Conservation (phyloP, 345 rosid genomes). For the Lumnitzera racemosa region DNA sequence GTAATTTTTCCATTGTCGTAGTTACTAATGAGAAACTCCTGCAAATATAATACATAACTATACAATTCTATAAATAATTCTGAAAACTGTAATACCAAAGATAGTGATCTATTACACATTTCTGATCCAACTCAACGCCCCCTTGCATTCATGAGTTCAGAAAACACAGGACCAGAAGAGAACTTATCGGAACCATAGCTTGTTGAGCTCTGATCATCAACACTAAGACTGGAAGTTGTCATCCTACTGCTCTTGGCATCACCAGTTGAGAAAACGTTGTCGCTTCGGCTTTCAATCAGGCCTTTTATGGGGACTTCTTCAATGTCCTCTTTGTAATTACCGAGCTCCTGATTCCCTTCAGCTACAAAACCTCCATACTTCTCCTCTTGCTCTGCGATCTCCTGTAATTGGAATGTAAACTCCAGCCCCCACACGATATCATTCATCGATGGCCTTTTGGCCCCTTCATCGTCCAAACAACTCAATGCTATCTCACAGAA, state of each 20-base stretch:
- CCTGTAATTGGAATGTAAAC: slow-evolving; percentile 17
- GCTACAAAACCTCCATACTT: neutral
- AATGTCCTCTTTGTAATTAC: neutral
- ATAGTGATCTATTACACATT: too few relatives aligned
- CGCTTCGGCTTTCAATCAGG: neutral
- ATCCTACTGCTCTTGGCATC: slow-evolving; percentile 1
- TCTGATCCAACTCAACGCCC: slow-evolving; percentile 14
- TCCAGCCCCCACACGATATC: slow-evolving; percentile 18
- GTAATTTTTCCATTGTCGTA: too few relatives aligned
- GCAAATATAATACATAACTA: too few relatives aligned
- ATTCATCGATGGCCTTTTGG: slow-evolving; percentile 16
- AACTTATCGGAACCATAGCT: slow-evolving; percentile 3
- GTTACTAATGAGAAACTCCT: too few relatives aligned
- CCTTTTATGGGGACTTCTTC: neutral
- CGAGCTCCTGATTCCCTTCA: too few relatives aligned
- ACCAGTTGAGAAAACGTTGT: neutral
- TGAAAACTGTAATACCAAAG: too few relatives aligned
- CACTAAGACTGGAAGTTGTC: slow-evolving; percentile 2
- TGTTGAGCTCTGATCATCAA: slow-evolving; percentile 5
- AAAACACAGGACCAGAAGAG: slow-evolving; percentile 17
- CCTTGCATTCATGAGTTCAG: slow-evolving; percentile 17
- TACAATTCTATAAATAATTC: too few relatives aligned
- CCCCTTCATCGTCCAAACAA: slow-evolving; percentile 7
- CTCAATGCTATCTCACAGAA: slow-evolving; percentile 13
- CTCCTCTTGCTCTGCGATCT: slow-evolving; percentile 6